Evolutionary conservation across 2,329 filamentous ascomycete genomes (phyloP).

Genomic region (Aureobasidium lini): DNA sequence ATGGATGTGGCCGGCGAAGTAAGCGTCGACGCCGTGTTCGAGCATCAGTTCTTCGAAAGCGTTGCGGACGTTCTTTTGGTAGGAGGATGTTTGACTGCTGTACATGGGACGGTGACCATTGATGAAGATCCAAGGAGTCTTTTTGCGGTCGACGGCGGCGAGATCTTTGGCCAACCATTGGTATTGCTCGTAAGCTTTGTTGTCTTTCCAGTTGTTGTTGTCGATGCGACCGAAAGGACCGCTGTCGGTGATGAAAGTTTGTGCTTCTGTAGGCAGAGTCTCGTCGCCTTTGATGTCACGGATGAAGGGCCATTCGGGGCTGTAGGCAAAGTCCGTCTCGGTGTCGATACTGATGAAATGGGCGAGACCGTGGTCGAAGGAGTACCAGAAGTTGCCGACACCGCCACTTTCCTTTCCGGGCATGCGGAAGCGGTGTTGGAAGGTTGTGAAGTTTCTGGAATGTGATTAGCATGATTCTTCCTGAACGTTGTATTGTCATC

Average conservation of each 20-base stretch:
- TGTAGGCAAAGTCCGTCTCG: conserved; percentile 45
- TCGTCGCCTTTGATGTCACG: conserved; percentile 37
- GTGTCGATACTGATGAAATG: conserved; percentile 44
- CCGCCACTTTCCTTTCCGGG: conserved; percentile 42
- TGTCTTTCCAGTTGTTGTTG: conserved; percentile 32
- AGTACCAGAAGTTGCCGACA: conserved; percentile 49
- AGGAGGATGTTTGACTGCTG: conserved; percentile 36
- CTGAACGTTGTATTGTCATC: too few species aligned
- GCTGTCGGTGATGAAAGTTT: conserved; percentile 42
- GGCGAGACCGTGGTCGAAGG: conserved; percentile 47
- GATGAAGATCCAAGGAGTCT: conserved; percentile 43
- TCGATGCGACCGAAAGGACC: conserved; percentile 43
- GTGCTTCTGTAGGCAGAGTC: conserved; percentile 31
- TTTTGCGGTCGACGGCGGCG: conserved; percentile 36
- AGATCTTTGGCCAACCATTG: conserved; percentile 42
- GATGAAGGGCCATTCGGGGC: conserved; percentile 39
- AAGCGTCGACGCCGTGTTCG: conserved; percentile 40
- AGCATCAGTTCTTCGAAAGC: conserved; percentile 42
- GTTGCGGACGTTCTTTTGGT: conserved; percentile 37
- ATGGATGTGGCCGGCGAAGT: conserved; percentile 38
- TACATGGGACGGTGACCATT: conserved; percentile 44
- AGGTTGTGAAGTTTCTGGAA: conserved; percentile 45
- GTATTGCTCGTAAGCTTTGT: conserved; percentile 40
- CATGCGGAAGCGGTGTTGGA: conserved; percentile 46
- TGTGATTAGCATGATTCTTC: background rate